Conservation (phyloP, 805 yeast genomes). For the Saccharomycopsis fodiens region DNA sequence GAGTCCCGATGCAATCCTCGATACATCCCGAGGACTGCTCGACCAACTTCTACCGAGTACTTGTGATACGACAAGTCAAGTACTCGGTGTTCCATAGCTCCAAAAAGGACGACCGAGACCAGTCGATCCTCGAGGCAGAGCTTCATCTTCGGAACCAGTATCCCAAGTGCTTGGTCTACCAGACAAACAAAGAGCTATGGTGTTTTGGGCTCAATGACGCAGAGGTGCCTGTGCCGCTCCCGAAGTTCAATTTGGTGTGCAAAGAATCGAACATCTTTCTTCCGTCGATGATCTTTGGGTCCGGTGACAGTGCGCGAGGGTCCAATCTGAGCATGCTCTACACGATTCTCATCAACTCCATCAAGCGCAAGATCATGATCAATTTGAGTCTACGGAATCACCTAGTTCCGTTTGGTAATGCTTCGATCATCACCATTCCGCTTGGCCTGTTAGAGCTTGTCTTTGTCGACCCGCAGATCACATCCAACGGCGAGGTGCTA, state of each 20-base stretch:
- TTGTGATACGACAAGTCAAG: constrained; percentile 15
- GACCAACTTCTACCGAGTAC: constrained; percentile 19
- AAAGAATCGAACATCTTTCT: constrained; percentile 20
- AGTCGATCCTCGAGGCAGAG: constrained; percentile 36
- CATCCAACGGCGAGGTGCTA: constrained; percentile 37
- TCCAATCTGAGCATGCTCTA: constrained; percentile 7
- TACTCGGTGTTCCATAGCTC: constrained; percentile 22
- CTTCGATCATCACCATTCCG: constrained; percentile 21
- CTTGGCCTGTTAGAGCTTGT: constrained; percentile 25
- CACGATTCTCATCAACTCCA: constrained; percentile 23
- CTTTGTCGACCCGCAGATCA: constrained; percentile 41
- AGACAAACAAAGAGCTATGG: constrained; percentile 37
- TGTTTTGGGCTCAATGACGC: constrained; percentile 34
- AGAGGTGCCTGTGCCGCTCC: constrained; percentile 28
- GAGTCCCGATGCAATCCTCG: constrained; percentile 10
- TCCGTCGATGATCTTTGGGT: constrained; percentile 21
- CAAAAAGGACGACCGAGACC: constrained; percentile 32
- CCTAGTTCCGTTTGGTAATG: constrained; percentile 44
- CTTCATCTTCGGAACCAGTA: constrained; percentile 29
- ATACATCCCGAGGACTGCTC: constrained; percentile 16
- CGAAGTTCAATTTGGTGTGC: constrained; percentile 20
- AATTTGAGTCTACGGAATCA: constrained; percentile 29
- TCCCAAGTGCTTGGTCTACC: constrained; percentile 31
- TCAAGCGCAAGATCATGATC: constrained; percentile 32
- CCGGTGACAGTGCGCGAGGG: constrained; percentile 22